Evolutionary conservation across 306 rosid genomes (phyloP), one percentile per base, ranked within the genome.

Genomic region (Cucumis hystrix): DNA sequence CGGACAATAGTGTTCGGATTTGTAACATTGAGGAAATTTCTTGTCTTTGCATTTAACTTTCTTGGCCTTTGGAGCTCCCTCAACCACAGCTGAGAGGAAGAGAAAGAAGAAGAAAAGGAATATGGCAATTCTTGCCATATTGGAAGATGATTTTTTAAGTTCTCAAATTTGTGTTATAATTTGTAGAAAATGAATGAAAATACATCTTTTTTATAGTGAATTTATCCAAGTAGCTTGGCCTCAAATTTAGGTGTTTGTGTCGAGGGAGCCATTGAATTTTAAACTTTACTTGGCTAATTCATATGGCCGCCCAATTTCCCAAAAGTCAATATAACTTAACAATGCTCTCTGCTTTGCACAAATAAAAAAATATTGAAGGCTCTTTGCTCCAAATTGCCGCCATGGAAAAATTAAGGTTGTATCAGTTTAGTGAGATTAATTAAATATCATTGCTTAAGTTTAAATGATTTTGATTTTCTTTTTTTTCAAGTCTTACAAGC

Each of bases 1-100:
- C 0, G 87, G 89, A 45, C 89, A 86, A 14, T 17, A 73, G 17
- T 64, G 57, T 2, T 72, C 35, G 18, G 78, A 55, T 23, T 86
- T 78, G 83, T 83, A 77, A 69, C 87, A 86, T n/a, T 59, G 30
- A 4, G 52, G 28, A 49, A 33, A 81, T 33, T 70, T 72, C 69
- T 79, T 83, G 80, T 83, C 87, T 47, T 83, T n/a, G 64, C 89
- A 81, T 52, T 73, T 81, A 25, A 86, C 85, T 83, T 83, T 83
- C 82, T 83, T 86, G 10, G 79, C 61, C 80, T 81, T 83, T 1
- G 87, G 67, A 21, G 37, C 77, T 37, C 30, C 87, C 78, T 82
- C 85, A 3, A 79, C 76, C 2, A 20, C 43, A 10, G 71, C 59
- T 15, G 79, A 76, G 4, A 66, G 33, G 51, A 78, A 33, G 59